A percentile compares a stretch with the other conserved stretches of the same genome.
Conservation (phyloP, 1,284 basidiomycete species). For the Ustilago esculenta region DNA sequence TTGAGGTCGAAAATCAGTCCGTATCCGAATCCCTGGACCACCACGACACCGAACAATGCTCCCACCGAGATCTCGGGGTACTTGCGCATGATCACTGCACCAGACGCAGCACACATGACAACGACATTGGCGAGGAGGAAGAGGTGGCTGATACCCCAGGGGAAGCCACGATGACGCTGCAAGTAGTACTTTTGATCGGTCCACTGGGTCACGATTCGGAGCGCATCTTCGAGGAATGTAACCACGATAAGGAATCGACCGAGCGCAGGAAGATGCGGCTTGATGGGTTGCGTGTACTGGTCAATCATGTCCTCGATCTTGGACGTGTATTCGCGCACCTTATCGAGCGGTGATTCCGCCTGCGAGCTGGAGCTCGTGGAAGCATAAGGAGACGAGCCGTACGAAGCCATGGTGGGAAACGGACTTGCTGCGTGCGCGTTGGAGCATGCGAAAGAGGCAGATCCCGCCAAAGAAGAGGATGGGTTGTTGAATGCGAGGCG, state of each 20-base stretch:
- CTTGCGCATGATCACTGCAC: slow-evolving; percentile 85
- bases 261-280: slow-evolving; percentile 91
- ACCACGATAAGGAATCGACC: slow-evolving; percentile 97
- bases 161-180: slow-evolving; percentile 83
- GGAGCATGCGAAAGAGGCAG: slow-evolving; percentile 10
- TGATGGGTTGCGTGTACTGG: slow-evolving; percentile 89
- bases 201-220: slow-evolving; percentile 94
- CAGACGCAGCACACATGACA: slow-evolving; percentile 87
- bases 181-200: slow-evolving; percentile 82
- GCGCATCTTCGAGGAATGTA: slow-evolving; percentile 95
- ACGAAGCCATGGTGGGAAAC: slow-evolving; percentile 36
- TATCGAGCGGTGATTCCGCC: slow-evolving; percentile 74
- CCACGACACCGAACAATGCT: slow-evolving; percentile 87
- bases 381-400: slow-evolving; percentile 56
- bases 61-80: slow-evolving; percentile 88
- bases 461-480: slow-evolving; percentile 15
- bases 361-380: slow-evolving; percentile 32
- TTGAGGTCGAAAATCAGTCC: slow-evolving; percentile 96
- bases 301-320: slow-evolving; percentile 91
- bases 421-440: slow-evolving; percentile 5
- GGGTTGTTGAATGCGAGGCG: slow-evolving; percentile 32
- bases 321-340: slow-evolving; percentile 77
- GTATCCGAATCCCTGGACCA: slow-evolving; percentile 92
- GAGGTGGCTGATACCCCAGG: slow-evolving; percentile 89
- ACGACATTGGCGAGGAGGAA: slow-evolving; percentile 92